Evolutionary conservation across 2,329 filamentous ascomycete genomes (phyloP), one percentile per base, ranked within the genome.

Genomic region (Shiraia bambusicola): DNA sequence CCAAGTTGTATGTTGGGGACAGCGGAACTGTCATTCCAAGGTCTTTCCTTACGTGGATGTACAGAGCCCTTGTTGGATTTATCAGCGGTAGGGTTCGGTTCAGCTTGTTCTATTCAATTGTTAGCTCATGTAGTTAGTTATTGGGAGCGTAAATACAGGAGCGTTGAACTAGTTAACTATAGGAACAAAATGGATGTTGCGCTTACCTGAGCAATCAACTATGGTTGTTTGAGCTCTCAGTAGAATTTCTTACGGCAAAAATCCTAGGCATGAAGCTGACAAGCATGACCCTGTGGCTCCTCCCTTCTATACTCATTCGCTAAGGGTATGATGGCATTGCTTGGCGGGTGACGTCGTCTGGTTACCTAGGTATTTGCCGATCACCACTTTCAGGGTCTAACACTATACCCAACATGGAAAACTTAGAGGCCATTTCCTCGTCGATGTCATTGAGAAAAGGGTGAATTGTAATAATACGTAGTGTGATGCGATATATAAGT

Each of bases 271-370:
- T 37, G 13, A 15, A 28, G 22, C 22, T 40, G 15, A n/a, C 34
- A 28, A 32, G 29, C 28, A 37, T 40, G 39, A 42, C 38, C 14
- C 41, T 19, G 39, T 32, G 29, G 32, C 28, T 29, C 28, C 38
- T 37, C 49, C 46, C 46, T 50, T 43, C 44, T 40, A 45, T 36
- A 37, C 7, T n/a, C 28, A 22, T 25, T 37, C 29, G 29, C 24
- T 40, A 30, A 44, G 22, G 34, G 40, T 52, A 54, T 54, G 54
- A 58, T 54, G 53, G 42, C 48, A 55, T 59, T 22, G 37, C 54
- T 58, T 58, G 54, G 57, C 53, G 36, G 17, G 51, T 61, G 58
- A 61, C 58, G 58, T 61, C 42, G n/a, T n/a, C n/a, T n/a, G n/a
- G n/a, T n/a, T n/a, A n/a, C n/a, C n/a, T n/a, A n/a, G n/a, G n/a